Percentiles rank a stretch among this genome's conserved stretches.
phyloP scores from a whole-genome alignment of 371 early-diverging fungal species.

The Entomophthora muscae region DNA sequence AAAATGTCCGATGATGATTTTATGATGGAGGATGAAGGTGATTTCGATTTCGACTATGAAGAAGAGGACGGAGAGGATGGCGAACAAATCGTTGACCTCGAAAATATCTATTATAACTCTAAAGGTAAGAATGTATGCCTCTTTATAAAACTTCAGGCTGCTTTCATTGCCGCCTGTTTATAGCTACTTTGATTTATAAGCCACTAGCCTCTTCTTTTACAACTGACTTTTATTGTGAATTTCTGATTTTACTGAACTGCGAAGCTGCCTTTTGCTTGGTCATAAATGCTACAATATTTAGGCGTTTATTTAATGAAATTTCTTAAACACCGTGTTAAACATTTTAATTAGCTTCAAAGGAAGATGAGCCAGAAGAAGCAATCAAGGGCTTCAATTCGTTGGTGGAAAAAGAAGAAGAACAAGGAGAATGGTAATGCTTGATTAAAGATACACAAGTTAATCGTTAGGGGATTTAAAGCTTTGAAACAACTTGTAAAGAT shows the following conservation, averaged over 20 bases:
- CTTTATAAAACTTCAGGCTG: too few relatives aligned
- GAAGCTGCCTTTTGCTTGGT: background rate
- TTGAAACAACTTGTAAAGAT: constrained; percentile 87
- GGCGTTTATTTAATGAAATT: background rate
- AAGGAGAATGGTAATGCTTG: constrained; percentile 48
- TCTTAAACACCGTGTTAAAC: background rate
- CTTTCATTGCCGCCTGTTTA: too few relatives aligned
- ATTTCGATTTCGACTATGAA: constrained; percentile 84
- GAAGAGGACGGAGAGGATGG: constrained; percentile 72
- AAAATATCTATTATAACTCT: constrained; percentile 90
- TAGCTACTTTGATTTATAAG: background rate
- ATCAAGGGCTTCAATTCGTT: constrained; percentile 63
- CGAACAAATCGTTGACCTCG: constrained; percentile 64
- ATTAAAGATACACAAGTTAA: background rate
- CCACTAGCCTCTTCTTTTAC: background rate
- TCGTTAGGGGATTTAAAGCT: constrained; percentile 78
- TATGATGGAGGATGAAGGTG: constrained; percentile 31
- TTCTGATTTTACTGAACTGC: background rate
- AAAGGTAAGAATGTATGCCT: constrained; percentile 36
- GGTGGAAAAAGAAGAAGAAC: constrained; percentile 60
- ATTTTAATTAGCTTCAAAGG: constrained; percentile 36
- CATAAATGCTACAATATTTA: background rate
- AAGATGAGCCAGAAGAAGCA: constrained; percentile 64
- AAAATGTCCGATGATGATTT: constrained; percentile 32
- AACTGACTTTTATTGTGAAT: background rate